Evolutionary conservation across 2,329 filamentous ascomycete species (phyloP), one percentile per base, ranked within the genome.

Genomic region (Fusarium brachygibbosum): DNA sequence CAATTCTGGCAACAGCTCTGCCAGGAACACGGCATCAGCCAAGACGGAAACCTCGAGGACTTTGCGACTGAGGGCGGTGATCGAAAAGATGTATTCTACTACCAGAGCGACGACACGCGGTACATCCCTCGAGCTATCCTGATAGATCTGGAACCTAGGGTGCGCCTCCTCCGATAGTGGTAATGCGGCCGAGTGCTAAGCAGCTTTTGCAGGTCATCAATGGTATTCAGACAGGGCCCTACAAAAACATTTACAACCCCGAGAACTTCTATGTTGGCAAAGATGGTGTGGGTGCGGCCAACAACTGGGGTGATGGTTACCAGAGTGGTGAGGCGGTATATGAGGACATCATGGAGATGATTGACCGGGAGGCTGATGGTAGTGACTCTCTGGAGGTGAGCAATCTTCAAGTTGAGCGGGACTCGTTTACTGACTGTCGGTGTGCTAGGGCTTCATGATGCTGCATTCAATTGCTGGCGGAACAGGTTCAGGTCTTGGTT

Each of bases 1-100:
- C 93, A 98, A 79, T 99, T 99, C 83, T 99, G 96, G 96, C 95
- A 98, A 81, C 96, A 98, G 82, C 88, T 98, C 64, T 99, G 96
- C 81, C 92, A 95, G 79, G 96, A 99, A 82, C 96, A 99, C 79
- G 96, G 97, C 67, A 99, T 99, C 83, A 97, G 92, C 76, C 93
- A 96, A 79, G 94, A 98, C 82, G 96, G 96, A 61, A 98, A 98
- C 79, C 87, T 99, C 61, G 94, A 98, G 79, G 94, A 98, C 80
- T 98, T 98, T 83, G 96, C 96, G 77, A 98, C 94, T 50, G 96
- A 98, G 81, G 96, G 96, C 77, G 94, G 95, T 72, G 96, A 99
- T 82, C 91, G 96, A 74, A 99, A 99, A 80, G 96, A 99, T 82
- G 96, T 99, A 66, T 98, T 98, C 83, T 98, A 97, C 87, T 99